phyloP scores from a whole-genome alignment of 164 flowering plant genomes.

The Magnolia officinalis region DNA sequence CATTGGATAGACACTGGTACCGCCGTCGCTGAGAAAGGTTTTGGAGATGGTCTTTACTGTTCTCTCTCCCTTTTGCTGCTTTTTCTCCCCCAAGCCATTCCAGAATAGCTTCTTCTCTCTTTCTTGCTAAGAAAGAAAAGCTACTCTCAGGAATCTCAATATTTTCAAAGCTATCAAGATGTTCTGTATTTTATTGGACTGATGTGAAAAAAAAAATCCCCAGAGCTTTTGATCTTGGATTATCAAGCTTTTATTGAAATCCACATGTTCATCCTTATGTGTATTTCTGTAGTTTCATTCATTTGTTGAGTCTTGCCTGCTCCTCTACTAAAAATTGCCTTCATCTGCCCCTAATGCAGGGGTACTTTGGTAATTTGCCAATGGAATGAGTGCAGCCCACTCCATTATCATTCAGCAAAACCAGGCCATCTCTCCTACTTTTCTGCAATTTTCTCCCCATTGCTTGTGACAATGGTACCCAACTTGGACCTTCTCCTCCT shows the following conservation, averaged over 20 bases:
- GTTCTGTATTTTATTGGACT: background rate
- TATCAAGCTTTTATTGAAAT: background rate
- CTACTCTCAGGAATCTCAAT: background rate
- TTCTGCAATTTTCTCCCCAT: background rate
- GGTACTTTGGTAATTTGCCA: background rate
- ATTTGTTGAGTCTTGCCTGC: background rate
- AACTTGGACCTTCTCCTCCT: constrained; percentile 34
- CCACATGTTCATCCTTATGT: background rate
- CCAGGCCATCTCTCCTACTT: background rate
- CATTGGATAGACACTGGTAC: too few species aligned
- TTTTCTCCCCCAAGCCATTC: background rate
- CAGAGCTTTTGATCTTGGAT: background rate
- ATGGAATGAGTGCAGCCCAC: constrained; percentile 31
- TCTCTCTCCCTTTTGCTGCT: background rate
- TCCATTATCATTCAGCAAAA: constrained; percentile 19
- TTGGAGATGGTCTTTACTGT: background rate
- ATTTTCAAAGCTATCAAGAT: background rate
- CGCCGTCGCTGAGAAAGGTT: too few species aligned
- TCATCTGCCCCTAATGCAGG: background rate
- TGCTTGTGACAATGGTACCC: constrained; percentile 23
- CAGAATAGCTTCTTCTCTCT: constrained; percentile 4
- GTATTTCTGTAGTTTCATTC: background rate
- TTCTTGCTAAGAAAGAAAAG: constrained; percentile 11
- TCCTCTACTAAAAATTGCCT: background rate
- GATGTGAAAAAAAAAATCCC: background rate